Base-by-base conservation (phyloP, 345 rosid genomes). In the Bruguiera gymnorhiza region DNA sequence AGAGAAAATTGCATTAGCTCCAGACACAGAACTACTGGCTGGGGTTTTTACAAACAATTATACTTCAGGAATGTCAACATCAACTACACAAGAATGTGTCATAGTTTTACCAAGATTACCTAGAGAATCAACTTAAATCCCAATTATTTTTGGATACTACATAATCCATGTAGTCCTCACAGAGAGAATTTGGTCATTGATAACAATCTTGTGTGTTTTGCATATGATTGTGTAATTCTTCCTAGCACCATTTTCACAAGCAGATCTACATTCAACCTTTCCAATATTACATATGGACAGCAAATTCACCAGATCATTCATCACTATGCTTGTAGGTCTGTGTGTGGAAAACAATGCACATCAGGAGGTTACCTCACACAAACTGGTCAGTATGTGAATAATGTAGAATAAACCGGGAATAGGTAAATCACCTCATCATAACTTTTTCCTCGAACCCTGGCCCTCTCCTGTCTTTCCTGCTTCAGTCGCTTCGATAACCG, bases 401-500 rank as follows among this genome's bases (percentile, higher is more conserved):
- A 16, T 16, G 29, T 24, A 24, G 60, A 56, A 27, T 6, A 56
- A 62, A 57, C 56, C 46, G 3, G 65, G 5, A 1, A 39, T 48
- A 60, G 1, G 53, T 15, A 60, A 72, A 61, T 78, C 80, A 96
- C 99, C 97, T 96, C 98, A 81, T 96, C 98, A 75, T 81, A 86
- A 73, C 77, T 82, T 80, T 85, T 90, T 67, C 90, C 94, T 51
- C 81, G 93, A 71, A 58, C 1, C 83, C 83, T 87, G 70, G 99
- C 99, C 78, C 99, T 89, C 46, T 90, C 98, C 53, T 21, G 83
- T 74, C 90, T 85, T 84, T 96, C 99, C 67, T 86, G 86, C 80
- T 78, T 88, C 78, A 96, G 84, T 78, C 71, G 84, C 83, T 65
- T 83, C 76, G 81, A 85, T 63, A 96, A 74, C 46, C 98, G 83